Base-by-base conservation (phyloP, 2,329 filamentous ascomycete species). In the Sporothrix variecibatus region DNA sequence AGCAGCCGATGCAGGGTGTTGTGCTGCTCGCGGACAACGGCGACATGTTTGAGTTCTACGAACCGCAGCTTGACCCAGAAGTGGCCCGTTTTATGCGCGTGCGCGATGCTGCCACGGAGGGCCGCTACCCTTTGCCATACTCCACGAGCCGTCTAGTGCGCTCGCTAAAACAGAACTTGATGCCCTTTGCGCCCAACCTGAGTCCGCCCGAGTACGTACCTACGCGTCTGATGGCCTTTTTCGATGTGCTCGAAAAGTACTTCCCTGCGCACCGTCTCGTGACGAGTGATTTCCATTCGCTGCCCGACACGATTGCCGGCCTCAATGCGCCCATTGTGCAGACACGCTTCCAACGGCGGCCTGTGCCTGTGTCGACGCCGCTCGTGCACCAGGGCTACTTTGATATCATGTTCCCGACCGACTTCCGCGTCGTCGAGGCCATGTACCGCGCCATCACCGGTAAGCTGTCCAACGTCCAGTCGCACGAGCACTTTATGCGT, bases 381-480 rank as follows among this genome's bases (percentile, higher is more conserved):
- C 88, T 97, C 81, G 96, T 98, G 67, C 95, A 98, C 82, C 97
- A 99, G 85, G 97, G 96, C 64, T 98, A 97, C 83, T 99, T 99
- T 81, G 97, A 99, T 81, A 98, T 99, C 79, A 91, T 99, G 81
- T 99, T 99, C 84, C 96, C 96, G 0, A 99, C 96, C 12, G 93
- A 99, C 83, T 99, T 99, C 81, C 87, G 89, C 76, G 92, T 97
- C 77, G 92, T 96, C 83, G 94, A 98, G 83, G 91, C 94, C 79
- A 90, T 98, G 78, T 99, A 99, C 84, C 91, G 94, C 73, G 94
- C 94, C 75, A 90, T 98, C 78, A 99, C 96, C 0, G 95, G 95
- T 43, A 96, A 97, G 81, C 86, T 98, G 78, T 97, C 95, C 2
- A 89, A 92, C 71, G 93, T 97, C 71, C 88, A 91, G 81, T 90